Percentiles rank a stretch among this genome's conserved stretches.
Evolutionary conservation across 2,329 filamentous ascomycete genomes (phyloP).

Genomic region (Trematosphaeria pertusa): DNA sequence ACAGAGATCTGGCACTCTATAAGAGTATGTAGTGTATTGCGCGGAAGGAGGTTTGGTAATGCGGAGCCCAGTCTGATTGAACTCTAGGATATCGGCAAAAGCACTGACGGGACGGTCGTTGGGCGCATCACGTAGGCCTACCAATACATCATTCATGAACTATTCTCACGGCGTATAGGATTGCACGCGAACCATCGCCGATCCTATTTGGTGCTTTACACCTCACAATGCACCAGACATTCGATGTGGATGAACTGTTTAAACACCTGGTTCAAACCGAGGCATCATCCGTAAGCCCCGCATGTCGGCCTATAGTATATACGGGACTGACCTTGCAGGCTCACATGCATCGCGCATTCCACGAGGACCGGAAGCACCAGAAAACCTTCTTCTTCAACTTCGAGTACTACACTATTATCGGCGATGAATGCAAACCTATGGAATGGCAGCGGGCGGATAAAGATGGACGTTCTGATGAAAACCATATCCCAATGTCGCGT

Average conservation of each 20-base stretch:
- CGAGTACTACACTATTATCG: slow-evolving; percentile 70
- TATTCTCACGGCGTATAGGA: slow-evolving; percentile 28
- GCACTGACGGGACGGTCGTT: slow-evolving; percentile 53
- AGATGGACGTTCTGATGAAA: slow-evolving; percentile 48
- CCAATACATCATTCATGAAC: background rate
- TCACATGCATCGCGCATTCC: slow-evolving; percentile 60
- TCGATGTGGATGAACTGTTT: slow-evolving; percentile 69
- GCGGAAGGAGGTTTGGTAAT: no score
- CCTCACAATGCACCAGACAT: slow-evolving; percentile 62
- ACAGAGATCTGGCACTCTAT: slow-evolving; percentile 41
- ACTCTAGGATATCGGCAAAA: slow-evolving; percentile 42
- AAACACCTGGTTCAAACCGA: slow-evolving; percentile 60
- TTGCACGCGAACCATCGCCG: slow-evolving; percentile 67
- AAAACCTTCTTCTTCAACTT: slow-evolving; percentile 68
- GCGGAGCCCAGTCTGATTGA: background rate
- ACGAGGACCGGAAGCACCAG: slow-evolving; percentile 56
- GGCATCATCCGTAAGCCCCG: slow-evolving; percentile 32
- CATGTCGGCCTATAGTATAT: slow-evolving; percentile 11
- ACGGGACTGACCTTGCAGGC: slow-evolving; percentile 31
- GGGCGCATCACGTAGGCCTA: slow-evolving; percentile 61
- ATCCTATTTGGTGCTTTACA: slow-evolving; percentile 67
- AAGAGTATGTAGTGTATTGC: no score
- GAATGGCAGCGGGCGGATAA: slow-evolving; percentile 66
- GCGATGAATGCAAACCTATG: slow-evolving; percentile 62
- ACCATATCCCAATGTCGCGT: slow-evolving; percentile 65